Conservation (phyloP, 768 basidiomycete species). For the Russula vinacea region DNA sequence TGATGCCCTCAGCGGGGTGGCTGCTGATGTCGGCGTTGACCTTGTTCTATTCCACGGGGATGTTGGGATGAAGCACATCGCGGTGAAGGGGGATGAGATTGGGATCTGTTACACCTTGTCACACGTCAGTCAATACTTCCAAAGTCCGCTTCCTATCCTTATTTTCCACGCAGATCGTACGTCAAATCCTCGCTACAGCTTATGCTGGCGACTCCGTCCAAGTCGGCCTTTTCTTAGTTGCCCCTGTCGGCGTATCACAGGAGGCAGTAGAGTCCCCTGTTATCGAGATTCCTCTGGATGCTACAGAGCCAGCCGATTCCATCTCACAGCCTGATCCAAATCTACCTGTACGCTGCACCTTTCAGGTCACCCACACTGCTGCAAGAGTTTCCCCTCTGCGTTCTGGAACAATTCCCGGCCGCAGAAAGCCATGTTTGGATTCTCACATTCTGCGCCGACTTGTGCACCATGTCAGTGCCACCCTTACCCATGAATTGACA, state of each 20-base stretch:
- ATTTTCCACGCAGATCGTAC: constrained; percentile 57
- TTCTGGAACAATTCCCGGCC: constrained; percentile 27
- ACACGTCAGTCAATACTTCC: constrained; percentile 59
- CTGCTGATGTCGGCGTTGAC: constrained; percentile 82
- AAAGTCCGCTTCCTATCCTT: constrained; percentile 25
- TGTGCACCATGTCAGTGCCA: constrained; percentile 56
- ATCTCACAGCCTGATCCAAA: constrained; percentile 32
- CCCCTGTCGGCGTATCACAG: constrained; percentile 27
- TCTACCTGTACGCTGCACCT: constrained; percentile 51
- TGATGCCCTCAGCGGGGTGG: constrained; percentile 80
- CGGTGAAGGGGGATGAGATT: constrained; percentile 81
- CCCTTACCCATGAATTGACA: constrained; percentile 40
- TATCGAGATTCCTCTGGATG: constrained; percentile 26
- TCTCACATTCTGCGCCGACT: constrained; percentile 59
- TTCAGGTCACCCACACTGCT: constrained; percentile 53
- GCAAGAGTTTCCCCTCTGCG: not conserved
- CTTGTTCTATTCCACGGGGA: constrained; percentile 89
- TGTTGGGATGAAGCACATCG: constrained; percentile 81
- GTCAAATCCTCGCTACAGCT: constrained; percentile 75
- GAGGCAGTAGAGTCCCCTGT: constrained; percentile 11
- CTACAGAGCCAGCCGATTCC: constrained; percentile 20
- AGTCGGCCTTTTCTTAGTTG: constrained; percentile 65
- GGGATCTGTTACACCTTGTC: constrained; percentile 77
- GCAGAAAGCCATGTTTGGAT: constrained; percentile 44
- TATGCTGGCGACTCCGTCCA: constrained; percentile 78